Percentiles rank a stretch among this genome's conserved stretches.
phyloP scores from a whole-genome alignment of 495 filamentous ascomycete genomes.

The Aspergillus carlsbadensis region DNA sequence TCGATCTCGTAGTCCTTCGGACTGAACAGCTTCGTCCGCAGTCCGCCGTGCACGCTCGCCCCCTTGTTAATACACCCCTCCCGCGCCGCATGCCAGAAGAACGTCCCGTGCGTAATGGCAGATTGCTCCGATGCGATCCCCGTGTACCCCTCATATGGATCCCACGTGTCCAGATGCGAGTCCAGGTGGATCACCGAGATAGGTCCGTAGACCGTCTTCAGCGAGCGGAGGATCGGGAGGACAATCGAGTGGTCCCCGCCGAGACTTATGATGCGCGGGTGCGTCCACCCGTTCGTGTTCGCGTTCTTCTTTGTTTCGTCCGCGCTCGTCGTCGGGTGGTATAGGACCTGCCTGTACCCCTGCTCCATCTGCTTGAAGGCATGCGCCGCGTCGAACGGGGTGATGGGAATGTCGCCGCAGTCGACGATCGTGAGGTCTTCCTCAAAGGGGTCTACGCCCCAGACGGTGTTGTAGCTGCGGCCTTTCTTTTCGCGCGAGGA shows the following conservation, averaged over 20 bases:
- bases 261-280: constrained; percentile 50
- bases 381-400: constrained; percentile 55
- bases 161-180: constrained; percentile 58
- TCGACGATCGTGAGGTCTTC: constrained; percentile 57
- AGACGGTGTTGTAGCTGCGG: constrained; percentile 33
- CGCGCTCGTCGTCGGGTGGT: constrained; percentile 11
- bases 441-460: constrained; percentile 49
- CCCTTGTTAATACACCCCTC: constrained; percentile 25
- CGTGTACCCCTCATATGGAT: constrained; percentile 36
- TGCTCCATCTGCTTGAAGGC: constrained; percentile 62
- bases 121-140: constrained; percentile 27
- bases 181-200: constrained; percentile 61
- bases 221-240: constrained; percentile 55
- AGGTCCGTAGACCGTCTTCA: constrained; percentile 52
- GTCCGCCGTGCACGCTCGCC: constrained; percentile 26
- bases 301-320: too few relatives aligned
- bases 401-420: constrained; percentile 63
- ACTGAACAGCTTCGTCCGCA: constrained; percentile 26
- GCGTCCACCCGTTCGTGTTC: constrained; percentile 17
- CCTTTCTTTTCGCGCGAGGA: constrained; percentile 33
- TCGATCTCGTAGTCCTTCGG: constrained; percentile 26
- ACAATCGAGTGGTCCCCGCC: constrained; percentile 67
- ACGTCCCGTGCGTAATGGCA: constrained; percentile 31
- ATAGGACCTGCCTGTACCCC: constrained; percentile 34
- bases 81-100: constrained; percentile 30